Evolutionary conservation across 805 yeast genomes (phyloP).

Genomic region (Myxozyma geophila): DNA sequence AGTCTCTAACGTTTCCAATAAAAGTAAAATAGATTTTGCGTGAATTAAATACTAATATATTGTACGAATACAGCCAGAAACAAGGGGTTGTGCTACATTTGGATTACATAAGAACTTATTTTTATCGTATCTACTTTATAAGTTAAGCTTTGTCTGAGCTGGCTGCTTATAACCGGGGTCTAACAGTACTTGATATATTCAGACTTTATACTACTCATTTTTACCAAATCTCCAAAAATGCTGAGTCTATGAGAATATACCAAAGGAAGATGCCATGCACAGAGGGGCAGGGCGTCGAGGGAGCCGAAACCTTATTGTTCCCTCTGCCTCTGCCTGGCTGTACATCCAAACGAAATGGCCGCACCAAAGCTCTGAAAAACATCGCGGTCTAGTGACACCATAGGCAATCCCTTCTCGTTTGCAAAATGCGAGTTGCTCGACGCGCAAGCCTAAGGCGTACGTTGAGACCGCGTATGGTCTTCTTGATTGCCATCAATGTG

Average conservation of each 20-base stretch:
- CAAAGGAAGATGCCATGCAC: neutral
- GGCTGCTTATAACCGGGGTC: no score
- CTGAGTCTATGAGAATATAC: no score
- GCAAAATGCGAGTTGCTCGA: constrained; percentile 13
- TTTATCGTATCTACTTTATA: no score
- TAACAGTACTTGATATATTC: no score
- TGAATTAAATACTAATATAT: no score
- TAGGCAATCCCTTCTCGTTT: neutral
- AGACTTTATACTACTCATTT: neutral
- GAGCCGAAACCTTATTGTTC: neutral
- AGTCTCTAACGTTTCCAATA: no score
- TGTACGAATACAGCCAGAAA: neutral
- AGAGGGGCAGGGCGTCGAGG: neutral
- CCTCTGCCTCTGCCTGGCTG: neutral
- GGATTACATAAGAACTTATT: no score
- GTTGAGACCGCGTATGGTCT: constrained; percentile 26
- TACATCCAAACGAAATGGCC: neutral
- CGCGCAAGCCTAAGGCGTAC: constrained; percentile 17
- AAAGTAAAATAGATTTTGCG: no score
- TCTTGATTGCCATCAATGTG: constrained; percentile 21
- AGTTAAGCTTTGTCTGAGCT: no score
- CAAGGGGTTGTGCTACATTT: neutral
- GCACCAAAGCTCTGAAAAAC: neutral
- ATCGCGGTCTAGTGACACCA: neutral
- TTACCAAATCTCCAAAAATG: no score